Conservation (phyloP, 116 monocot species). For the Phalaenopsis hybrid region DNA sequence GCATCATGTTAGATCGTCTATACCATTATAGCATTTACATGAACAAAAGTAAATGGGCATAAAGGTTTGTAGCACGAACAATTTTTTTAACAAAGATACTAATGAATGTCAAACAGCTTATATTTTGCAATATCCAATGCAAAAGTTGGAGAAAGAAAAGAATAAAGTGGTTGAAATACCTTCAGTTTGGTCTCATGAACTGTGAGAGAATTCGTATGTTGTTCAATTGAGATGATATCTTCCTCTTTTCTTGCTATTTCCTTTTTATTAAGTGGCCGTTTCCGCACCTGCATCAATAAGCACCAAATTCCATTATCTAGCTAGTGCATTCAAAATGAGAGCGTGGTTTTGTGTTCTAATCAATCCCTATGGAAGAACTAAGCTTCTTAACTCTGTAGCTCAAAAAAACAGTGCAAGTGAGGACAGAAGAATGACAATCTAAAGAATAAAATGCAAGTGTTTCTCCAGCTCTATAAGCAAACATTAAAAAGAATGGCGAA, state of each 20-base stretch:
- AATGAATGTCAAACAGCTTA: background rate
- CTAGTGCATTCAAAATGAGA: background rate
- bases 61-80: background rate
- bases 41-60: background rate
- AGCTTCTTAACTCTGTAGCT: background rate
- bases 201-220: conserved; percentile 48
- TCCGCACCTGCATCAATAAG: conserved; percentile 65
- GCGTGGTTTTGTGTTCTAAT: background rate
- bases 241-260: conserved; percentile 93
- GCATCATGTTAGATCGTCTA: background rate
- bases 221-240: conserved; percentile 70
- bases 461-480: background rate
- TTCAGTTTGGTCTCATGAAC: conserved; percentile 98
- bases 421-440: background rate
- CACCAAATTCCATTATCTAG: background rate
- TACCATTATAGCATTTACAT: background rate
- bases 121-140: background rate
- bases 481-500: background rate
- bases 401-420: background rate
- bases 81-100: background rate
- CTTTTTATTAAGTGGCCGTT: conserved; percentile 94
- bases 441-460: background rate
- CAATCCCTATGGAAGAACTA: background rate
- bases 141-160: background rate
- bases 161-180: conserved; percentile 29